Conservation (phyloP, 208 protist species). For the Leptomonas seymouri region DNA sequence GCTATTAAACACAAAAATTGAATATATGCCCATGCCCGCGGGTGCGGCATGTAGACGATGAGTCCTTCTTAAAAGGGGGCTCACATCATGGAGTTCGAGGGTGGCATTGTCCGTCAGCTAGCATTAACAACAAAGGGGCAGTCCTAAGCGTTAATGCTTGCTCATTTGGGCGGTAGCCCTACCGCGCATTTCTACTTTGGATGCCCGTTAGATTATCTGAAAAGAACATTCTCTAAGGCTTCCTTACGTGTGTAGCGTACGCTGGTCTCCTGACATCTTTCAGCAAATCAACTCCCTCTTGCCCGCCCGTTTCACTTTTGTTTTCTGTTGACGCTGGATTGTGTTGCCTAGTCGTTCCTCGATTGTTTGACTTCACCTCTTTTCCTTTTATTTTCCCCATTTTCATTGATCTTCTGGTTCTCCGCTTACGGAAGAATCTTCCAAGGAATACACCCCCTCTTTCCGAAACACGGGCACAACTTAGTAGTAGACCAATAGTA, state of each 20-base stretch:
- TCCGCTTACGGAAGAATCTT: neutral
- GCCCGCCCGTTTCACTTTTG: too few species aligned
- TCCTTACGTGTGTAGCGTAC: neutral
- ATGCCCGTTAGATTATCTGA: too few species aligned
- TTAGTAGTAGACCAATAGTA: neutral
- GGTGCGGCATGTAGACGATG: neutral
- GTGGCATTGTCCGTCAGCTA: too few species aligned
- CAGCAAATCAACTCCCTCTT: neutral
- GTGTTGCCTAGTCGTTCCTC: neutral
- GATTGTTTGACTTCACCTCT: neutral
- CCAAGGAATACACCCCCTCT: neutral
- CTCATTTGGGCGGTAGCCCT: too few species aligned
- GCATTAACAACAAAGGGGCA: too few species aligned
- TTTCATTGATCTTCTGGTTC: neutral
- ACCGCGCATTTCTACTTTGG: too few species aligned
- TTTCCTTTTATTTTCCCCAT: neutral
- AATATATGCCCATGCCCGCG: neutral
- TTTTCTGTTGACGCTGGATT: neutral
- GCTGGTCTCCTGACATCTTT: neutral
- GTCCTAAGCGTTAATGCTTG: too few species aligned
- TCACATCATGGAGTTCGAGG: neutral
- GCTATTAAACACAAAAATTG: neutral
- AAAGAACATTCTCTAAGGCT: neutral
- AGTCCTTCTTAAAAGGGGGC: neutral
- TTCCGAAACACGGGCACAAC: neutral